Base-by-base conservation (phyloP, 2,329 filamentous ascomycete species). In the Podosphaera xanthii region DNA sequence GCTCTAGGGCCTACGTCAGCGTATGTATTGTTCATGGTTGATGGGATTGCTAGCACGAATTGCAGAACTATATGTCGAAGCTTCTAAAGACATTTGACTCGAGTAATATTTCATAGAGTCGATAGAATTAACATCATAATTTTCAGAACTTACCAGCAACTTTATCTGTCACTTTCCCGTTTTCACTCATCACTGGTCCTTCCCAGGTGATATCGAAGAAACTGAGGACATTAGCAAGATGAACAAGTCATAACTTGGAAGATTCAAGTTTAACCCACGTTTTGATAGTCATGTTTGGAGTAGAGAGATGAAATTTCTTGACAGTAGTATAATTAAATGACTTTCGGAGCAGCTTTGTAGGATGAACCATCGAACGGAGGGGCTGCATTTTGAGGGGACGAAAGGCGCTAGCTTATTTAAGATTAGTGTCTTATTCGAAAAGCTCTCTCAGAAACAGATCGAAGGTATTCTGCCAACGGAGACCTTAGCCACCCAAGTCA, bases 121-220 rank as follows among this genome's bases (percentile, higher is more conserved):
- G 22, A 22, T 22, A 22, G 22, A 22, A 22, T 22, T 22, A 22
- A 22, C 22, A 22, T 22, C 22, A 22, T 22, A 22, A 22, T 22
- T 22, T 22, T 22, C 22, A 22, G 22, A 42, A 68, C 80, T 77
- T 77, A 87, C 85, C 69, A 74, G 81, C 74, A 63, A 82, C 72
- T 57, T 72, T 70, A 36, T 72, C 64, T 64, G 80, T 84, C 66
- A 77, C 72, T 61, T 71, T 71, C 70, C 73, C 74, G 71, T 77
- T 74, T 71, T 76, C 75, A 70, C 85, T 75, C 66, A 94, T 67
- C 70, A 81, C 76, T 64, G 86, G 85, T 64, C 85, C 86, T 70
- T 81, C 76, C 84, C 84, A 87, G 70, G 77, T 71, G 62, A 85
- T 70, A 63, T 90, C 84, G 76, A 91, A 89, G 76, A 75, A 87